Conservation (phyloP, 495 filamentous ascomycete genomes). For the Annulohypoxylon bovei region DNA sequence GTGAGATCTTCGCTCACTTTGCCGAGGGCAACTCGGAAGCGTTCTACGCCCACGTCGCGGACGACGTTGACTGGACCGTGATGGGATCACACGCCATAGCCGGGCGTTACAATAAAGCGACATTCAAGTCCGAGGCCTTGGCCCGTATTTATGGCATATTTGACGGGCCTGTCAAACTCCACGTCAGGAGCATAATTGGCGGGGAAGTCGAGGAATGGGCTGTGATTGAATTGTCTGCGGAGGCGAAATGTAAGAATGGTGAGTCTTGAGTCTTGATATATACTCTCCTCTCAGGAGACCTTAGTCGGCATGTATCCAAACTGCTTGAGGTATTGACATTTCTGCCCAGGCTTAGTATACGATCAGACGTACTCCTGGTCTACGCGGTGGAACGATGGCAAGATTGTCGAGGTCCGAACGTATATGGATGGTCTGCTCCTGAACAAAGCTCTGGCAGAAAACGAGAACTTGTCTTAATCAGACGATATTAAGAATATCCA, state of each 20-base stretch:
- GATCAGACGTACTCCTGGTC: constrained; percentile 16
- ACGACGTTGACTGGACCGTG: constrained; percentile 14
- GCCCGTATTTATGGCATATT: background rate
- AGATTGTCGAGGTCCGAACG: constrained; percentile 18
- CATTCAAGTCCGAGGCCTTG: background rate
- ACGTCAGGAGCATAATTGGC: constrained; percentile 5
- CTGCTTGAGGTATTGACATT: background rate
- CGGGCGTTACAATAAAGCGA: background rate
- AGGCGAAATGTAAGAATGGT: constrained; percentile 23
- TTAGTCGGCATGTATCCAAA: background rate
- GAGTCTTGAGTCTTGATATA: background rate
- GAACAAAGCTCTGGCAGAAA: constrained; percentile 11
- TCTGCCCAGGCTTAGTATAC: constrained; percentile 3
- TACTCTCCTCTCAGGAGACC: background rate
- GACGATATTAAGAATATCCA: background rate
- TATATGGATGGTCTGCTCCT: constrained; percentile 22
- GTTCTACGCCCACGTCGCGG: constrained; percentile 9
- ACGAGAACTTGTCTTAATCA: background rate
- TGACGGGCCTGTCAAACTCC: constrained; percentile 7
- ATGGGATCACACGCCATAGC: background rate
- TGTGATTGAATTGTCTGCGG: constrained; percentile 15
- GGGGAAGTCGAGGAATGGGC: constrained; percentile 20
- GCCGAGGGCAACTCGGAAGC: background rate
- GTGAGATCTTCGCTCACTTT: constrained; percentile 6
- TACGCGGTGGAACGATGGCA: constrained; percentile 16